Evolutionary conservation across 2,329 filamentous ascomycete genomes (phyloP).

Genomic region (Elsinoe batatas): DNA sequence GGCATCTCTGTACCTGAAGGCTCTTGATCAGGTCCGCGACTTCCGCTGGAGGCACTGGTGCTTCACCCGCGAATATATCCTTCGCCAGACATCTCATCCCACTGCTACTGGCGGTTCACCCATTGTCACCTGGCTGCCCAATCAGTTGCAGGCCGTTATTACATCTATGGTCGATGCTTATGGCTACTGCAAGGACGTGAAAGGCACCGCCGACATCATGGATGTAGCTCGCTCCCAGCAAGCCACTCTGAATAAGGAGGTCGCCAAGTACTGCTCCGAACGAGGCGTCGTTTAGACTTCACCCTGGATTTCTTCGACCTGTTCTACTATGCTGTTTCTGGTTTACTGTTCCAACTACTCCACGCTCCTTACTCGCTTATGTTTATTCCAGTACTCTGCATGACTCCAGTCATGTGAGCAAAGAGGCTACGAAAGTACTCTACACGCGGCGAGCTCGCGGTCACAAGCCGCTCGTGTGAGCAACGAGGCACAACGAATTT

Average conservation of each 20-base stretch:
- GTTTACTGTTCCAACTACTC: background rate
- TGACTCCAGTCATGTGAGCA: conserved; percentile 12
- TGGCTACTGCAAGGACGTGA: conserved; percentile 39
- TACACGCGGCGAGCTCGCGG: background rate
- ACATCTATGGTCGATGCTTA: conserved; percentile 51
- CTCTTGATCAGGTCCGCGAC: conserved; percentile 64
- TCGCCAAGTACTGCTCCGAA: conserved; percentile 17
- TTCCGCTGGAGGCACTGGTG: conserved; percentile 82
- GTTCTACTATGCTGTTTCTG: background rate
- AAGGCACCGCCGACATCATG: conserved; percentile 38
- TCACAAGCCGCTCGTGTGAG: conserved; percentile 3
- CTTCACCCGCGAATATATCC: conserved; percentile 74
- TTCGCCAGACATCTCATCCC: conserved; percentile 66
- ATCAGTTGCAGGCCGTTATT: conserved; percentile 67
- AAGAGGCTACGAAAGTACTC: conserved; percentile 13
- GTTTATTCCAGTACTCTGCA: conserved; percentile 12
- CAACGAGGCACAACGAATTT: conserved; percentile 14
- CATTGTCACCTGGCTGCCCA: conserved; percentile 76
- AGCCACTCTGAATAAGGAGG: conserved; percentile 15
- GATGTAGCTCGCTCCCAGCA: conserved; percentile 21
- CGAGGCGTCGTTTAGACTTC: conserved; percentile 10
- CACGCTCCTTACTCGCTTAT: background rate
- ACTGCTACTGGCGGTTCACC: conserved; percentile 72
- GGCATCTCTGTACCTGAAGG: conserved; percentile 36
- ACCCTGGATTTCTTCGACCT: background rate